Evolutionary conservation across 2,329 filamentous ascomycete species (phyloP), one percentile per base, ranked within the genome.

Genomic region (Ascochyta rabiei): DNA sequence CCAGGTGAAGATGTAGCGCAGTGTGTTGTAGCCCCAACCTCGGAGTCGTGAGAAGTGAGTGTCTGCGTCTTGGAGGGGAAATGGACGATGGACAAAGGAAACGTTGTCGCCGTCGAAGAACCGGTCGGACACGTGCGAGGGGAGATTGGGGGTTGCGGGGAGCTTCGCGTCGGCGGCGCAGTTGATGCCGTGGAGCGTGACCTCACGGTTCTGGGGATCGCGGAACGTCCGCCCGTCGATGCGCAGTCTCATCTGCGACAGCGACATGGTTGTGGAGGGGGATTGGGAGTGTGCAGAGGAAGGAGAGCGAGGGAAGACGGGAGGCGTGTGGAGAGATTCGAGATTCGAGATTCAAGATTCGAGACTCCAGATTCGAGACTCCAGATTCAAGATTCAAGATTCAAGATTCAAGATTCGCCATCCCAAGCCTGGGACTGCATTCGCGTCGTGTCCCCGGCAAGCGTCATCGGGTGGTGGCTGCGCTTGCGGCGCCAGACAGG

Each of bases 1-100:
- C 95, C 95, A 99, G 0, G 95, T 98, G 73, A 98, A 99, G 64
- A 99, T 82, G 76, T 99, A 99, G 71, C 95, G 86, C 63, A 99
- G 93, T 0, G 91, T 93, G 75, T 98, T 99, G 82, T 96, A 99
- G 13, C 95, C 95, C 81, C 89, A 96, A 68, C 89, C 88, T 67
- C 89, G 90, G 61, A 99, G 77, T 38, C 93, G 85, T 12, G 90
- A 84, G 75, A 99, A 97, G 74, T 99, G 95, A 15, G 84, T 81
- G 67, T 91, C 88, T 1, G 95, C 91, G 63, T 97, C 91, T 44
- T 90, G 86, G 42, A 90, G 82, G 3, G 88, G 81, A 65, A 99
- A 99, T 0, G 95, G 95, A 2, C 93, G 85, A 56, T 87, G 84
- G 63, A 93, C 89, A 70, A 99, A 99, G 19, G 89, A 93, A 58